A percentile compares a stretch with the other conserved stretches of the same genome.
Evolutionary conservation across 371 early-diverging fungal genomes (phyloP).

Genomic region (Nematocida sp.): DNA sequence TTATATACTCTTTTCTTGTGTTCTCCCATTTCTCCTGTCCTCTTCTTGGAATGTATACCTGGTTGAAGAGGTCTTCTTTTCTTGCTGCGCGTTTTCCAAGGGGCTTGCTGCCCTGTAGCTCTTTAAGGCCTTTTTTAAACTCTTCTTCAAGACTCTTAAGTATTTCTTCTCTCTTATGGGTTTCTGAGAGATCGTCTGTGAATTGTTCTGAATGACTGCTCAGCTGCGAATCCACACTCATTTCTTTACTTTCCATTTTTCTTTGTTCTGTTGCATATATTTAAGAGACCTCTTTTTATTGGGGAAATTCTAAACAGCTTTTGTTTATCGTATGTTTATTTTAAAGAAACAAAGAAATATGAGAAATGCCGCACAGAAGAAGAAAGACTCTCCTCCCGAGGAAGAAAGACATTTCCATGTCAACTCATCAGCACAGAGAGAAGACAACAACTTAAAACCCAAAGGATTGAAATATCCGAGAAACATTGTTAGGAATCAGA

Average conservation of each 20-base stretch:
- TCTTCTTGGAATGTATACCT: constrained; percentile 2
- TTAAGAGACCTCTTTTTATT: too few relatives aligned
- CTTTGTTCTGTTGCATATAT: neutral
- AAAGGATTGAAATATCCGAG: constrained; percentile 66
- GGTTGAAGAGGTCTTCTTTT: constrained; percentile 10
- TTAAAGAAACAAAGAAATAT: constrained; percentile 13
- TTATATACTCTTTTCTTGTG: neutral
- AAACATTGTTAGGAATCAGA: constrained; percentile 87
- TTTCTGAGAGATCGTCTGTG: constrained; percentile 14
- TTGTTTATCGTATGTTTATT: constrained; percentile 50
- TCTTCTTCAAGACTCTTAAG: constrained; percentile 43
- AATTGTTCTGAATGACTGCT: neutral
- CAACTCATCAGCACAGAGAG: constrained; percentile 16
- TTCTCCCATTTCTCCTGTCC: constrained; percentile 29
- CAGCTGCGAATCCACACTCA: neutral
- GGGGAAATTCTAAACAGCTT: constrained; percentile 1
- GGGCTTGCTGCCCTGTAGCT: neutral
- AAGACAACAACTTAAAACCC: constrained; percentile 34
- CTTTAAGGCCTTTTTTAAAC: constrained; percentile 31
- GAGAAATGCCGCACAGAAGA: neutral
- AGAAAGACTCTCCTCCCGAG: neutral
- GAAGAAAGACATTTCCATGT: constrained; percentile 52
- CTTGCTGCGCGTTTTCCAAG: neutral
- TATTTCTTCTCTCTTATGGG: constrained; percentile 37
- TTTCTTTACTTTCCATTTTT: neutral